Evolutionary conservation across 73 alveolate genomes (phyloP).

Genomic region (Paramecium pentaurelia): DNA sequence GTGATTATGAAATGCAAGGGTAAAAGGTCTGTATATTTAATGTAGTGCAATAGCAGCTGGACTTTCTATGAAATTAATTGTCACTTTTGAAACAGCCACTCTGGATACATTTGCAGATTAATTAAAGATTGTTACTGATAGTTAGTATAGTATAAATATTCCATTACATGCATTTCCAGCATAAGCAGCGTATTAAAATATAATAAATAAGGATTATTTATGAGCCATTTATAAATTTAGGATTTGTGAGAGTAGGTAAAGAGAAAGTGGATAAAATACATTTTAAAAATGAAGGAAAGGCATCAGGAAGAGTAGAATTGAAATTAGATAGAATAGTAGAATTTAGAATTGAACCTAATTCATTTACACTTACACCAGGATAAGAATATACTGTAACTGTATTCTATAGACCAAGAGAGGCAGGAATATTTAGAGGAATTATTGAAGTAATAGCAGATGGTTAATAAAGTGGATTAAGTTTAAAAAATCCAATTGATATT

Average conservation of each 20-base stretch:
- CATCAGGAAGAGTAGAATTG: slow-evolving; percentile 85
- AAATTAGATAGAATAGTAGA: slow-evolving; percentile 80
- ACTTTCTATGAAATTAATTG: slow-evolving; percentile 87
- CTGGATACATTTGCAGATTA: slow-evolving; percentile 92
- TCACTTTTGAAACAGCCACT: slow-evolving; percentile 94
- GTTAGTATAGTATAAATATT: slow-evolving; percentile 79
- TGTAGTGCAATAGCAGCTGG: slow-evolving; percentile 94
- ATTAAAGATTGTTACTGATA: slow-evolving; percentile 83
- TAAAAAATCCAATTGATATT: slow-evolving; percentile 92
- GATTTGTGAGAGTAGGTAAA: slow-evolving; percentile 88
- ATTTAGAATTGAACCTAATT: slow-evolving; percentile 83
- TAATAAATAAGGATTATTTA: slow-evolving; percentile 70
- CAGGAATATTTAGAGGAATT: slow-evolving; percentile 90
- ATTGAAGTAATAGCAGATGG: slow-evolving; percentile 93
- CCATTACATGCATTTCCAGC: slow-evolving; percentile 95
- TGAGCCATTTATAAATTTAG: slow-evolving; percentile 96
- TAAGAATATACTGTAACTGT: slow-evolving; percentile 79
- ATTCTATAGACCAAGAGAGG: slow-evolving; percentile 89
- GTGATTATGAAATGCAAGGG: slow-evolving; percentile 79
- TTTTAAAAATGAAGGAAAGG: slow-evolving; percentile 96
- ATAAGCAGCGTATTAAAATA: slow-evolving; percentile 72
- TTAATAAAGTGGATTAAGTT: slow-evolving; percentile 67
- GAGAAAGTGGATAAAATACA: slow-evolving; percentile 82
- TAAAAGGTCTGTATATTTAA: not conserved
- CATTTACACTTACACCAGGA: slow-evolving; percentile 85